Evolutionary conservation across 768 basidiomycete species (phyloP), one percentile per base, ranked within the genome.

Genomic region (Dentipellis sp.): DNA sequence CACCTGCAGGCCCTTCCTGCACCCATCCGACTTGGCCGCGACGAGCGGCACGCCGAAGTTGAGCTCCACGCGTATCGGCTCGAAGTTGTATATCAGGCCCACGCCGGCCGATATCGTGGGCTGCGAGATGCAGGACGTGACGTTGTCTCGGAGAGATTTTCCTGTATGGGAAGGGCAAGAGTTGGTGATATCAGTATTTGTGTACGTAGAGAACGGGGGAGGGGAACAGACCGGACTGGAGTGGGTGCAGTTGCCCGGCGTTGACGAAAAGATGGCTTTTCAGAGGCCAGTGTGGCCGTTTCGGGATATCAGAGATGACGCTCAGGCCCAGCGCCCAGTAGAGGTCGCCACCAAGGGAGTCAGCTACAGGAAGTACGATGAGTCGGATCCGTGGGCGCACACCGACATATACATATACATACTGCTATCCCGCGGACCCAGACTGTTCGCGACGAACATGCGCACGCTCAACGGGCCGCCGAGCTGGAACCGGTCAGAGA

Each of bases 381-480:
- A n/a, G 45, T 45, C 17, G 16, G 36, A 11, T 21, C 10, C 54
- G 23, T 21, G 12, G 10, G 23, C 2, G 16, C 19, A 14, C 38
- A 29, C 53, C 29, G 29, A 29, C 29, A 6, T 29, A 3, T 29
- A 29, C 29, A 29, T 3, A 45, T 57, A 68, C 81, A 60, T 63
- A 91, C 91, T 64, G 16, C 82, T 80, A 58, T 94, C 91, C 19
- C 76, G 77, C 0, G 88, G 85, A 4, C 94, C 94, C 72, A 97
- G 74, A 3, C 83, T 75, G 64, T 89, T 91, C 6, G 76, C 74
- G 46, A 78, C 78, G 71, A 95, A 94, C 52, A 82, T 80, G 5
- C 97, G 76, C 0, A 98, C 76, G 53, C 83, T 91, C 7, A 86
- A 80, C 0, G 97, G 94, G 0, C 97, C 97, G 22, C 97, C 97